These are phyloP conservation scores for Tetratostichococcus sp. DNA, from an alignment of 139 green algal genomes.

Conservation along the genomic window DNA sequence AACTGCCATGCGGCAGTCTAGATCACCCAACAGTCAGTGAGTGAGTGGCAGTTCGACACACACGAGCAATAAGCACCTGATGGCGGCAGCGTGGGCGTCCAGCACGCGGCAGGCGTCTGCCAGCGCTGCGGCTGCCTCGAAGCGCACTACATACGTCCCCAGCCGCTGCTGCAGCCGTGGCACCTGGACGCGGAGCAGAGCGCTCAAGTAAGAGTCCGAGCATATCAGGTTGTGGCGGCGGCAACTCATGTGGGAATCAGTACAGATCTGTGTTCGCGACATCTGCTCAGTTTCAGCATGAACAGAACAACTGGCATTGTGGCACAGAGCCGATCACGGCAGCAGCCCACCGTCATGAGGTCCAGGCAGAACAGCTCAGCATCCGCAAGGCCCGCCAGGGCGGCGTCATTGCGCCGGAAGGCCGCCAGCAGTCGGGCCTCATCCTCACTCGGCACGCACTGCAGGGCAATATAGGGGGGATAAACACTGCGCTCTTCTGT, in stretches of 20 bases:
- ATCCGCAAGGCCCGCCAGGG: background rate
- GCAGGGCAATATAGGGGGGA: too few relatives aligned
- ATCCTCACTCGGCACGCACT: constrained; percentile 31
- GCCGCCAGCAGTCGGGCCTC: constrained; percentile 30
- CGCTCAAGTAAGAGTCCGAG: too few relatives aligned
- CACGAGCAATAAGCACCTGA: background rate
- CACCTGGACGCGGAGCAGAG: constrained; percentile 5
- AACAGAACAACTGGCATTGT: too few relatives aligned
- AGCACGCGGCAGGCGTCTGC: constrained; percentile 20
- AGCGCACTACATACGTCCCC: constrained; percentile 20
- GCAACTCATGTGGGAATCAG: too few relatives aligned
- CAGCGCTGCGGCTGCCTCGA: constrained; percentile 18
- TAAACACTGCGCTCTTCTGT: too few relatives aligned
- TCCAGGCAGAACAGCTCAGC: background rate
- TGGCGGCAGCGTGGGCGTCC: constrained; percentile 21
- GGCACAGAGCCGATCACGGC: too few relatives aligned
- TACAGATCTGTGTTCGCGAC: too few relatives aligned
- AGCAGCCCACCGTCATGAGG: background rate
- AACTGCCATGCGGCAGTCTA: too few relatives aligned
- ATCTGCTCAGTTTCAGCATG: too few relatives aligned
- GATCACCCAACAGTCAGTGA: too few relatives aligned
- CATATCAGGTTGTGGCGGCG: too few relatives aligned
- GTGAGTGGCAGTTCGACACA: too few relatives aligned
- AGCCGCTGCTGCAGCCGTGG: constrained; percentile 28
- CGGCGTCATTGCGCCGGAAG: constrained; percentile 1